Percentiles rank a stretch among this genome's conserved stretches.
phyloP scores from a whole-genome alignment of 495 filamentous ascomycete species.

The Podospora sp. region DNA sequence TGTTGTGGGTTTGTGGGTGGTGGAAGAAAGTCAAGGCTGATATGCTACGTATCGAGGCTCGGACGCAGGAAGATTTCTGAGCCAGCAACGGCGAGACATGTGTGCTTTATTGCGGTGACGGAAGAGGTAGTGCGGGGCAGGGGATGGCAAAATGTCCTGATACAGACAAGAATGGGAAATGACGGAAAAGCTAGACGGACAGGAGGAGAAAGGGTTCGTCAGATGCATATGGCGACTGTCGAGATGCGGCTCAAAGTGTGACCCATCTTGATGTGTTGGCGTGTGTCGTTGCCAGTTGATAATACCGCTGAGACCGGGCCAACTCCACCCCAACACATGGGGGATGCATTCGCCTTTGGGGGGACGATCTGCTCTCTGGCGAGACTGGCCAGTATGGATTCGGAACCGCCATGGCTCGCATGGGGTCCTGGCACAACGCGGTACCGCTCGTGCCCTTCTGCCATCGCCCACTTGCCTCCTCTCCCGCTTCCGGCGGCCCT shows the following conservation, averaged over 20 bases:
- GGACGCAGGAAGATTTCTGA: constrained; percentile 47
- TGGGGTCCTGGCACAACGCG: constrained; percentile 42
- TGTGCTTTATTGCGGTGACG: constrained; percentile 63
- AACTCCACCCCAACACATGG: constrained; percentile 61
- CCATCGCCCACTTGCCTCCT: constrained; percentile 33
- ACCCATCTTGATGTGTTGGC: constrained; percentile 89
- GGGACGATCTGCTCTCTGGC: constrained; percentile 49
- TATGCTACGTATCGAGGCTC: constrained; percentile 55
- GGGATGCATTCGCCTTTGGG: constrained; percentile 48
- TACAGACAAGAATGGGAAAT: constrained; percentile 46
- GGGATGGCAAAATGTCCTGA: constrained; percentile 48
- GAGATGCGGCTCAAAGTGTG: constrained; percentile 65
- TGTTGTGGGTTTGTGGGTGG: constrained; percentile 34
- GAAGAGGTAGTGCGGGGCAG: constrained; percentile 53
- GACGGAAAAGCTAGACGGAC: constrained; percentile 49
- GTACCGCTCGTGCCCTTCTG: constrained; percentile 39
- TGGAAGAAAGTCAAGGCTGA: constrained; percentile 44
- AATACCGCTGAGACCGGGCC: constrained; percentile 61
- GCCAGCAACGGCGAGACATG: constrained; percentile 61
- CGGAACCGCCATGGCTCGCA: constrained; percentile 37
- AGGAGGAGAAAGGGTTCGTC: constrained; percentile 48
- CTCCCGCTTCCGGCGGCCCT: constrained; percentile 14
- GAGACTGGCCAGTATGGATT: constrained; percentile 43
- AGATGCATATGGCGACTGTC: constrained; percentile 51
- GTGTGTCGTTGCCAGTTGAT: constrained; percentile 80